Conservation (phyloP, 306 rosid species). For the Prinsepia uniflora region DNA sequence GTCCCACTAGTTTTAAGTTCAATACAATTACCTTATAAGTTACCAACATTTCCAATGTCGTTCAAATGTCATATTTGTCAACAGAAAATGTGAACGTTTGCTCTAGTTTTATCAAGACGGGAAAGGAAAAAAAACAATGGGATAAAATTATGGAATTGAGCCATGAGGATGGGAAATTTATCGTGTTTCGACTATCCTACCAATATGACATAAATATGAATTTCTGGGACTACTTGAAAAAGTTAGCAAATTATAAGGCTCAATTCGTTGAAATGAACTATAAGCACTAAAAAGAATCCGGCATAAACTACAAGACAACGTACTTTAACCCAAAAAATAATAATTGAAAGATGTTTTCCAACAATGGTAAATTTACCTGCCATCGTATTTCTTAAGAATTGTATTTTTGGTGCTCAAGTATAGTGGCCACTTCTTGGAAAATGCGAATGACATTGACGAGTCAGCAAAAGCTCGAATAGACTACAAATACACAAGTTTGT, state of each 20-base stretch:
- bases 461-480: conserved; percentile 93
- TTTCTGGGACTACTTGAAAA: background rate
- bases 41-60: background rate
- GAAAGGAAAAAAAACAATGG: background rate
- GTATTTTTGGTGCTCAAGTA: conserved; percentile 96
- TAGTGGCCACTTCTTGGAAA: conserved; percentile 88
- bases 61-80: background rate
- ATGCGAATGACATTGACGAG: conserved; percentile 81
- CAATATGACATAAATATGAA: background rate
- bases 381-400: conserved; percentile 91
- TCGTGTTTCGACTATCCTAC: background rate
- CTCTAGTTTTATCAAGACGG: background rate
- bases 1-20: background rate
- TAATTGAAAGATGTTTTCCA: background rate
- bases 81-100: background rate
- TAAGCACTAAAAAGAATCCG: background rate
- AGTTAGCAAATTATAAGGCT: background rate
- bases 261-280: background rate
- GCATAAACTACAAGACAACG: background rate
- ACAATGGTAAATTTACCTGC: conserved; percentile 63
- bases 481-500: conserved; percentile 35
- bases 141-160: background rate
- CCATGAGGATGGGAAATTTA: background rate
- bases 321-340: background rate
- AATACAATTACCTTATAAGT: background rate